A percentile compares a stretch with the other conserved stretches of the same genome.
phyloP scores from a whole-genome alignment of 2,329 filamentous ascomycete genomes.

The Ophiostoma sp. region DNA sequence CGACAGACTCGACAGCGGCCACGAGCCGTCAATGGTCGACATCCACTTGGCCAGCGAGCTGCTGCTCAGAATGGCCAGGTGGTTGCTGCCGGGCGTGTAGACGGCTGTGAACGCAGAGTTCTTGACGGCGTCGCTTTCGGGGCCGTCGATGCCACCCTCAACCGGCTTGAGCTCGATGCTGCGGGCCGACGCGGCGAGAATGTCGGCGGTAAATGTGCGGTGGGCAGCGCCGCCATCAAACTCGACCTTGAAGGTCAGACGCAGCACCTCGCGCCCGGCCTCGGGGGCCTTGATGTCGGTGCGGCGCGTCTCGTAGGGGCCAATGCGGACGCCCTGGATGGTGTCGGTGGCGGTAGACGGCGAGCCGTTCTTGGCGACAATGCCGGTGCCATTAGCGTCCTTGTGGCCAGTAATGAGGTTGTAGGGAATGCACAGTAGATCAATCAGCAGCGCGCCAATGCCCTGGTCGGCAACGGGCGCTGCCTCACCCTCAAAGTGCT shows the following conservation, averaged over 20 bases:
- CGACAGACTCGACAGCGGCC: conserved; percentile 71
- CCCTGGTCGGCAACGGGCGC: conserved; percentile 38
- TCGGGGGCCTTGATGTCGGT: conserved; percentile 59
- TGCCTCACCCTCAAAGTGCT: conserved; percentile 60
- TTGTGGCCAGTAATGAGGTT: conserved; percentile 29
- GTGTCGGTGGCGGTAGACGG: conserved; percentile 46
- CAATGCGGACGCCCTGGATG: conserved; percentile 54
- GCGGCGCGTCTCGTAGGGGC: conserved; percentile 60
- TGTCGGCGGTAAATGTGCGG: conserved; percentile 62
- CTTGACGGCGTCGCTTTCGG: conserved; percentile 1
- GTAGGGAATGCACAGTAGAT: conserved; percentile 15
- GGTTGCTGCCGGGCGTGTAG: conserved; percentile 53
- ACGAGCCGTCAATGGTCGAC: conserved; percentile 64
- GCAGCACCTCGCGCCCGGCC: conserved; percentile 59
- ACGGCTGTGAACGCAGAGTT: conserved; percentile 56
- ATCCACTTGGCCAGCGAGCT: conserved; percentile 73
- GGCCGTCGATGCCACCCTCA: conserved; percentile 32
- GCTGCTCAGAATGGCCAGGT: conserved; percentile 64
- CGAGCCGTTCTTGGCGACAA: conserved; percentile 25
- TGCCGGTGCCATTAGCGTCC: conserved; percentile 22
- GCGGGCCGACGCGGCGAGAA: conserved; percentile 56
- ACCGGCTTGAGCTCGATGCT: conserved; percentile 58
- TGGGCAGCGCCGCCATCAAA: conserved; percentile 35
- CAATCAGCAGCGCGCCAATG: conserved; percentile 41
- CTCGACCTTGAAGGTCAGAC: conserved; percentile 62